Evolutionary conservation across 495 filamentous ascomycete species (phyloP).

Genomic region (Apodospora peruviana): DNA sequence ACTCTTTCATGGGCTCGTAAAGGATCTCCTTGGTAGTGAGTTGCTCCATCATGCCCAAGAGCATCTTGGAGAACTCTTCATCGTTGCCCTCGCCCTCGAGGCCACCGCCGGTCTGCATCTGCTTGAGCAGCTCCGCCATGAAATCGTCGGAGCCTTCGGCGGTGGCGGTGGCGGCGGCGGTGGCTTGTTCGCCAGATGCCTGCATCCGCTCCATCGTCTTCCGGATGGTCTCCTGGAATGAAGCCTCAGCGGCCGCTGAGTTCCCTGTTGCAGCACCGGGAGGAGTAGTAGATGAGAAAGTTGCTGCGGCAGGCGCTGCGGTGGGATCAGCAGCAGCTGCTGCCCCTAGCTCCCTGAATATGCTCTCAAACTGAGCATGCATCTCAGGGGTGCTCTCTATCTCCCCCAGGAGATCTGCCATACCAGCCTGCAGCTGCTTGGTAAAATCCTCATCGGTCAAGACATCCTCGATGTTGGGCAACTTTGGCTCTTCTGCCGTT

Average conservation of each 20-base stretch:
- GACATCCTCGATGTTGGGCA: conserved; percentile 20
- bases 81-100: conserved; percentile 62
- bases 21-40: conserved; percentile 96
- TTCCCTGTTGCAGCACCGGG: background rate
- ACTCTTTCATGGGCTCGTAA: conserved; percentile 97
- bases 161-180: conserved; percentile 67
- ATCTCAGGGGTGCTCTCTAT: conserved; percentile 70
- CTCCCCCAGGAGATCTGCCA: conserved; percentile 74
- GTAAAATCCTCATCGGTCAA: conserved; percentile 69
- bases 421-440: conserved; percentile 76
- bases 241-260: conserved; percentile 39
- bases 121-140: conserved; percentile 78
- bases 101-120: conserved; percentile 59
- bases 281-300: background rate
- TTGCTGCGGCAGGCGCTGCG: conserved; percentile 15
- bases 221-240: conserved; percentile 86
- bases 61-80: conserved; percentile 86
- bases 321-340: conserved; percentile 28
- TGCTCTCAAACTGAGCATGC: conserved; percentile 76
- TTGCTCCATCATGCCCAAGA: conserved; percentile 97
- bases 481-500: background rate
- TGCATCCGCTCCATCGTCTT: conserved; percentile 94
- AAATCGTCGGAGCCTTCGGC: conserved; percentile 70
- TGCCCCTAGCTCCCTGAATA: conserved; percentile 71
- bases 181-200: conserved; percentile 72